Evolutionary conservation across 148 eudicot genomes (phyloP), one percentile per base, ranked within the genome.

Genomic region (Diospyros kaki): DNA sequence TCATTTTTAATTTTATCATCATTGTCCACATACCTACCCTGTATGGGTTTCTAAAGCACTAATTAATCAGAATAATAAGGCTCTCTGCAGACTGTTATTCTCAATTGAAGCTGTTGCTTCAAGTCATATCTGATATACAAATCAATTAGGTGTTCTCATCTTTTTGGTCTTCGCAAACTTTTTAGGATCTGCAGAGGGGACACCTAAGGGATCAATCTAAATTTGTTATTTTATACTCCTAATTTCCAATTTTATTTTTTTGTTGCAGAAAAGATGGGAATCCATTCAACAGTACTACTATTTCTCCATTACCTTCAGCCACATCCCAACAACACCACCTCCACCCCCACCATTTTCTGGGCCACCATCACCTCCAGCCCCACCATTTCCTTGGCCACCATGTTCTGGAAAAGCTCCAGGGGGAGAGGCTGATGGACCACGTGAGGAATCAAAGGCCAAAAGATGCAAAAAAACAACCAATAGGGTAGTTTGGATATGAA

Each of bases 251-350:
- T 46, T 50, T 60, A 18, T 42, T 68, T 28, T 18, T 68, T 45
- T 58, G 52, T 52, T 80, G 82, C 95, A 92, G 96, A 78, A 83
- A 72, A 9, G 94, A 89, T 64, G 98, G 97, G 53, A 95, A 95
- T 87, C 85, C 84, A 76, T 85, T 95, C 65, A 87, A 80, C 74
- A 80, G 86, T 51, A 79, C 91, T 51, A 79, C 91, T 73, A 74
- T 77, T 79, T 75, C 93, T 78, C 88, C 96, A 64, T 58, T 75
- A 82, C 78, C 98, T 78, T 79, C 93, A 58, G 82, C 89, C 5
- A 55, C 76, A 71, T n/a, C n/a, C n/a, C n/a, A n/a, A n/a, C n/a
- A n/a, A n/a, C n/a, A n/a, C n/a, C n/a, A n/a, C n/a, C n/a, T n/a
- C n/a, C n/a, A n/a, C n/a, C n/a, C n/a, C n/a, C n/a, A n/a, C n/a